Evolutionary conservation across 2,329 filamentous ascomycete genomes (phyloP), one percentile per base, ranked within the genome.

Genomic region (Didymella glomerata): DNA sequence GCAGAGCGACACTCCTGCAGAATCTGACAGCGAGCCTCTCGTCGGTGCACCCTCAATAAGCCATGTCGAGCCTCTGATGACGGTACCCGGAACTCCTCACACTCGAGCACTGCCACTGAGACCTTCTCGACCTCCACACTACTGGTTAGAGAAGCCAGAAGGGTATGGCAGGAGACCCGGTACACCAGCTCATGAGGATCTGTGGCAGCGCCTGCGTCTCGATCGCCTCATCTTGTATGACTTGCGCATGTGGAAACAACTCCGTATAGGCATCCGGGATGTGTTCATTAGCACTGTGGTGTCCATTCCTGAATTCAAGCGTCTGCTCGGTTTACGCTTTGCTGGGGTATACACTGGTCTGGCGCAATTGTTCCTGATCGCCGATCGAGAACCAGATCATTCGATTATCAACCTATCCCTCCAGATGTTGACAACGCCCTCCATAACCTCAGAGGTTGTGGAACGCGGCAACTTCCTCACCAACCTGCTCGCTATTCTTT

Each of bases 331-430:
- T 2, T 82, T 99, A 42, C 88, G 95, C n/a, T 96, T 99, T 75
- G 92, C 96, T 52, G 94, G 93, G 0, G 83, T 99, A 3, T 99
- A 99, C 78, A 98, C 95, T 1, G 91, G 91, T 2, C 81, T 99
- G 47, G 93, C 95, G 5, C 94, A 99, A 75, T 82, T 99, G 3
- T 99, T 98, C 75, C 85, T 99, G 28, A 95, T 99, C 65, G 94
- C 94, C 14, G 95, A 99, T 73, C 86, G 95, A 64, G 95, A 99
- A 76, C 95, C 95, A 2, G 95, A 99, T 72, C 94, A 98, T 77
- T 98, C 94, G 11, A 98, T 99, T 73, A 97, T 99, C 82, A 97
- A 97, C 73, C 86, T 99, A 36, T 98, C 94, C 4, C 82, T 98
- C 28, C 95, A 99, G 74, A 96, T 99, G 87, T 82, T 99, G 62